phyloP scores from a whole-genome alignment of 2,329 filamentous ascomycete genomes.

The Acephala macrosclerotiorum region DNA sequence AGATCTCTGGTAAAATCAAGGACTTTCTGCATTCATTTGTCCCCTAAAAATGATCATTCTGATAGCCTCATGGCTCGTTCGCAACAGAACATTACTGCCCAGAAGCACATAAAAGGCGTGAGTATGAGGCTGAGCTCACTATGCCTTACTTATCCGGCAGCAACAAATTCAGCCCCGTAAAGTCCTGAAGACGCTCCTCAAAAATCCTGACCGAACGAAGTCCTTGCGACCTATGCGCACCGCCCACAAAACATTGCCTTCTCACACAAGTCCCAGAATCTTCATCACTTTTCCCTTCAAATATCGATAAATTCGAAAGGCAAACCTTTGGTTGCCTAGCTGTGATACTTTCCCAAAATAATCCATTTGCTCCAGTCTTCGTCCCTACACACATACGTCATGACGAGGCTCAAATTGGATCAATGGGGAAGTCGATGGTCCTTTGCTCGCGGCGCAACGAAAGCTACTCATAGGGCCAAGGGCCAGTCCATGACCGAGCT shows the following conservation, averaged over 20 bases:
- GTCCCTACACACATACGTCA: neutral
- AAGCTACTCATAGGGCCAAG: constrained; percentile 14
- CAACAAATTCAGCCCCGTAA: too few relatives aligned
- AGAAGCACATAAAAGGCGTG: too few relatives aligned
- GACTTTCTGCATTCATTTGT: too few relatives aligned
- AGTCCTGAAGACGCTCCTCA: too few relatives aligned
- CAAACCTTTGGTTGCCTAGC: constrained; percentile 10
- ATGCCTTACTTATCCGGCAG: too few relatives aligned
- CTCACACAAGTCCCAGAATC: constrained; percentile 7
- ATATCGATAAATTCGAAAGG: too few relatives aligned
- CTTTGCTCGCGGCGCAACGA: constrained; percentile 22
- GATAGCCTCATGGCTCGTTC: too few relatives aligned
- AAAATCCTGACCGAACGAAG: constrained; percentile 12
- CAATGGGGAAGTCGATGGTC: constrained; percentile 19
- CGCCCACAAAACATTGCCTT: neutral
- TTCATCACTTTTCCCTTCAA: neutral
- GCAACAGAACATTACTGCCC: too few relatives aligned
- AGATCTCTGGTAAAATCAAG: too few relatives aligned
- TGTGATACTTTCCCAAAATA: constrained; percentile 7
- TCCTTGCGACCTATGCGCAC: constrained; percentile 11
- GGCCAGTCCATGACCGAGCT: constrained; percentile 18
- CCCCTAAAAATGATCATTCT: too few relatives aligned
- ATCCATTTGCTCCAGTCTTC: neutral
- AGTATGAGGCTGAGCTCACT: too few relatives aligned
- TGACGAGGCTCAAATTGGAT: constrained; percentile 20